Percentiles rank a stretch among this genome's conserved stretches.
Evolutionary conservation across 1,139 yeast species (phyloP).

Genomic region (Lodderomyces elongisporus): DNA sequence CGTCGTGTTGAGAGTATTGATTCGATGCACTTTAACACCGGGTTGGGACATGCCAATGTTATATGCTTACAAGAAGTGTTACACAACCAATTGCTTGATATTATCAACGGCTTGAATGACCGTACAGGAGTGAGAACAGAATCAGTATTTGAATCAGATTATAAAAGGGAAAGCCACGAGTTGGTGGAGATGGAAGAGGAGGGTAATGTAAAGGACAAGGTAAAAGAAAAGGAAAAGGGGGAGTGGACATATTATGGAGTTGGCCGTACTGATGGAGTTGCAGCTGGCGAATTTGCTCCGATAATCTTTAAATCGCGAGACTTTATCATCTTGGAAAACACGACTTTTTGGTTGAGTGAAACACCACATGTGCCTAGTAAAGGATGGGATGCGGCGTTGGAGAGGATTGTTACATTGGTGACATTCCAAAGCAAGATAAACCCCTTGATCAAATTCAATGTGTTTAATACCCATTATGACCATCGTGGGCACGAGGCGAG

Average conservation of each 20-base stretch:
- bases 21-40: conserved; percentile 34
- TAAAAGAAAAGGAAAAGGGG: too few species aligned
- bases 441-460: conserved; percentile 29
- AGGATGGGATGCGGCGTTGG: conserved; percentile 41
- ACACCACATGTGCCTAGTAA: conserved; percentile 38
- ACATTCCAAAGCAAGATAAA: conserved; percentile 19
- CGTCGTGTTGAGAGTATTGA: conserved; percentile 32
- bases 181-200: too few species aligned
- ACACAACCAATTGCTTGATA: conserved; percentile 46
- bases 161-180: too few species aligned
- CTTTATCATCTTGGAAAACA: conserved; percentile 29
- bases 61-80: conserved; percentile 54
- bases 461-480: conserved; percentile 57
- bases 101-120: conserved; percentile 28
- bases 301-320: conserved; percentile 26
- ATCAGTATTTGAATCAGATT: too few species aligned
- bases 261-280: conserved; percentile 46
- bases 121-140: not conserved
- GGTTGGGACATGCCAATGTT: conserved; percentile 26
- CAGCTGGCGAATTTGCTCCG: conserved; percentile 43
- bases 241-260: conserved; percentile 41
- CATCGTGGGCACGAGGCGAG: conserved; percentile 48
- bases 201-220: conserved; percentile 8
- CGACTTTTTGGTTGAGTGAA: conserved; percentile 42
- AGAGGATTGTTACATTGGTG: conserved; percentile 41